phyloP scores from a whole-genome alignment of 2,329 filamentous ascomycete genomes.

The Verticillium isaacii region DNA sequence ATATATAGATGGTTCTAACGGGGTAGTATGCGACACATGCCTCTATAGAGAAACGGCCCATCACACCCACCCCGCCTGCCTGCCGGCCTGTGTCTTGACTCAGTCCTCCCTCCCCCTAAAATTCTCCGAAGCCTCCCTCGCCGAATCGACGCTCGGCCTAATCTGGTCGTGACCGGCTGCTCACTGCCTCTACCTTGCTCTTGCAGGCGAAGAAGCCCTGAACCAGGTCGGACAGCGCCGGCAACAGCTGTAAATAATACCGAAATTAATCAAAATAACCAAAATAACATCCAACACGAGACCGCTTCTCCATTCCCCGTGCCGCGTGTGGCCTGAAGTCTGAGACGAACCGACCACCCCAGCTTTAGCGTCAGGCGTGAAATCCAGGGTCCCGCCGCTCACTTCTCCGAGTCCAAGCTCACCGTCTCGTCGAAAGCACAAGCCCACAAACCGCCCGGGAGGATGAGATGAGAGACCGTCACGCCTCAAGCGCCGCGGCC shows the following conservation, averaged over 20 bases:
- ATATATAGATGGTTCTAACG: too few relatives aligned
- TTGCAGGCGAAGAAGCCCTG: too few relatives aligned
- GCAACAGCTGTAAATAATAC: background rate
- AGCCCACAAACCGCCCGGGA: background rate
- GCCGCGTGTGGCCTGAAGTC: background rate
- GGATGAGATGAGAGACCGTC: background rate
- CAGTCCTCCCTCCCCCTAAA: background rate
- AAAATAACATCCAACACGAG: background rate
- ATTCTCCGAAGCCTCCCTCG: background rate
- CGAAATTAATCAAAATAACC: background rate
- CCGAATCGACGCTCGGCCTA: background rate
- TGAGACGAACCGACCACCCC: background rate
- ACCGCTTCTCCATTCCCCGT: too few relatives aligned
- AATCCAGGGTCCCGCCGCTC: background rate
- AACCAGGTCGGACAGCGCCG: too few relatives aligned
- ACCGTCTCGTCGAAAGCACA: background rate
- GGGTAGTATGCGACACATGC: background rate
- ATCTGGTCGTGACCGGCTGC: background rate
- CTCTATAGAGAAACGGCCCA: background rate
- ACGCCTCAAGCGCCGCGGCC: background rate
- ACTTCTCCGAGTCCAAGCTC: background rate
- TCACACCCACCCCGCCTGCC: background rate
- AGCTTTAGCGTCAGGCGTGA: background rate
- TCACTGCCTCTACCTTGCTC: background rate
- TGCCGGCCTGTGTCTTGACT: conserved; percentile 7